phyloP scores from a whole-genome alignment of 177 flowering plant genomes.

The Telopea speciosissima region DNA sequence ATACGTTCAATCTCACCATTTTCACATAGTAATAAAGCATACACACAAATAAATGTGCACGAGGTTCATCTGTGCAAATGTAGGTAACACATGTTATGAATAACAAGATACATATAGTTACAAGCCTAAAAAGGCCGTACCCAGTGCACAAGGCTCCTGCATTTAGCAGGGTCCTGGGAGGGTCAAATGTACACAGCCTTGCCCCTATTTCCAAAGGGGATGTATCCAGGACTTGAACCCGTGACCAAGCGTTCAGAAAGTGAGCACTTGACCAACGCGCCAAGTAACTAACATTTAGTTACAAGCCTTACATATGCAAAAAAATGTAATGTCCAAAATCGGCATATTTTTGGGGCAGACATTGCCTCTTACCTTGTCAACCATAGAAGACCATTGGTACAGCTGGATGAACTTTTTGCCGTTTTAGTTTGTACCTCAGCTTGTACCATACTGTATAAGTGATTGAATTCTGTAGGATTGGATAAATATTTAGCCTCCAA shows the following conservation, averaged over 20 bases:
- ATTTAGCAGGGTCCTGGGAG: too few relatives aligned
- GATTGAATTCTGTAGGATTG: conserved; percentile 40
- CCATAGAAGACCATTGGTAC: conserved; percentile 71
- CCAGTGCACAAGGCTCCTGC: too few relatives aligned
- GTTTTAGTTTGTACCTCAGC: conserved; percentile 50
- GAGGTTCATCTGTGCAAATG: not conserved
- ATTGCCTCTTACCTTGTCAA: conserved; percentile 41
- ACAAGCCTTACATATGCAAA: not conserved
- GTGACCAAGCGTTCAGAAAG: too few relatives aligned
- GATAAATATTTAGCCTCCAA: conserved; percentile 46
- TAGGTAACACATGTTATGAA: not conserved
- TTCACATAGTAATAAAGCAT: not conserved
- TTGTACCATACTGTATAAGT: conserved; percentile 37
- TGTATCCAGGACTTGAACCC: too few relatives aligned
- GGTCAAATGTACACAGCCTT: too few relatives aligned
- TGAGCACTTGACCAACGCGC: too few relatives aligned
- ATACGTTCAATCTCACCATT: not conserved
- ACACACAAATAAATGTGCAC: not conserved
- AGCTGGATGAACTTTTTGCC: conserved; percentile 53
- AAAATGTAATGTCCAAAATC: not conserved
- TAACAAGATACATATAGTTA: not conserved
- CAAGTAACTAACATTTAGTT: not conserved
- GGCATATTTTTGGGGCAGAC: not conserved
- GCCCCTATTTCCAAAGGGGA: too few relatives aligned
- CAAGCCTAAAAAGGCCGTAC: too few relatives aligned